phyloP scores from a whole-genome alignment of 345 rosid species.

The Syzygium jambos region DNA sequence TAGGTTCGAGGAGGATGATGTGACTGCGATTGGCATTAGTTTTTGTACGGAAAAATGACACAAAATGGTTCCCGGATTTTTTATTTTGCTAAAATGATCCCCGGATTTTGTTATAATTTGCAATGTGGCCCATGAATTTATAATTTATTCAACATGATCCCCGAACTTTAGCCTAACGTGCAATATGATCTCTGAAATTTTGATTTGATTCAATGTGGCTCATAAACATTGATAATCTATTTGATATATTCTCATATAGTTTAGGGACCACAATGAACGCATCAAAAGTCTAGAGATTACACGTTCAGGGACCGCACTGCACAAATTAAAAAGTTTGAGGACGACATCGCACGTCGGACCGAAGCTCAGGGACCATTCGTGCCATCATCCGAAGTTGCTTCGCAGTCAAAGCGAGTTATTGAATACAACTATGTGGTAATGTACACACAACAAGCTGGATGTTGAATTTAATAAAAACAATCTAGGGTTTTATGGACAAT shows the following conservation, averaged over 20 bases:
- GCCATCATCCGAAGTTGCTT: background rate
- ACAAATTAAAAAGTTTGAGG: rapidly evolving
- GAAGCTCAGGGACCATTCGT: rapidly evolving
- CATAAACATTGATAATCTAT: rapidly evolving
- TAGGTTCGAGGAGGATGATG: background rate
- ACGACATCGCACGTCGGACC: rapidly evolving
- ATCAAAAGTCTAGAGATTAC: too few species aligned
- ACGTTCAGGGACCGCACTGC: rapidly evolving
- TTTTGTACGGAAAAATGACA: too few species aligned
- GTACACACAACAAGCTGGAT: rapidly evolving
- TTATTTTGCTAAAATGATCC: too few species aligned
- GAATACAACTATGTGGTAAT: background rate
- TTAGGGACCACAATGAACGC: too few species aligned
- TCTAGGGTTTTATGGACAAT: background rate
- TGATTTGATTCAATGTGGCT: rapidly evolving
- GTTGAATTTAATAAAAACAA: background rate
- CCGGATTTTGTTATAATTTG: too few species aligned
- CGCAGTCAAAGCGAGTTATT: background rate
- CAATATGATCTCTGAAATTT: rapidly evolving
- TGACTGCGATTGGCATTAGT: background rate
- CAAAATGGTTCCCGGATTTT: too few species aligned
- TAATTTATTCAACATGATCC: too few species aligned
- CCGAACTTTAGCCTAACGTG: background rate
- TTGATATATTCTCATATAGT: too few species aligned
- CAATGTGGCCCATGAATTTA: too few species aligned